Evolutionary conservation across 2,329 filamentous ascomycete species (phyloP), one percentile per base, ranked within the genome.

Genomic region (Aspergillus novoparasiticus): DNA sequence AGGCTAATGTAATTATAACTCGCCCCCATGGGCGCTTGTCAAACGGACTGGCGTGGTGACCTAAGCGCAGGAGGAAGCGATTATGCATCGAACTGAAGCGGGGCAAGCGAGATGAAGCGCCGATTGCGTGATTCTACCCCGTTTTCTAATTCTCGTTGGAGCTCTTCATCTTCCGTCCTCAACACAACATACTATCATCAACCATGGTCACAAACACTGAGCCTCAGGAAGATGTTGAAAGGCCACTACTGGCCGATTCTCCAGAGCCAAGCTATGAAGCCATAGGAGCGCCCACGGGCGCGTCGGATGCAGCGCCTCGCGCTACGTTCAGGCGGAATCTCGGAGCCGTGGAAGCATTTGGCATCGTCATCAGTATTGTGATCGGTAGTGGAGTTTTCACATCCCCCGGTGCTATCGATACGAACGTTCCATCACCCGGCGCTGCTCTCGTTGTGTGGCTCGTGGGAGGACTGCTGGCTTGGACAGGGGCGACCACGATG

Each of bases 331-430:
- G 57, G 32, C 64, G 64, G 3, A 65, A 66, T 11, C 64, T 68
- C 1, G 66, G 66, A 9, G 58, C 66, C 19, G 48, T 64, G 34
- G 66, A 68, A 51, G 66, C 66, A 6, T 68, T 68, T 39, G 60
- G 64, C 51, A 67, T 68, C 43, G 60, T 68, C 41, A 68, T 68
- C 55, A 68, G 66, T 54, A 67, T 68, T 26, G 66, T 68, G 11
- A 67, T 68, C n/a, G 66, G 66, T 4, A 68, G 66, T 48, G 66
- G 66, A 1, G 58, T 68, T 14, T 68, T 68, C 16, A 68, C 66
- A 1, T 68, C 66, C 0, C 66, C 66, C 0, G 66, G 66, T 1
- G 62, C 66, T 0, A 68, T 68, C 12, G 66, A 68, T n/a, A 65
- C 64, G 1, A 68, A 68, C 57, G 66, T 68, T 1, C 66, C 66